Percentiles rank a stretch among this genome's conserved stretches.
Evolutionary conservation across 164 flowering plant genomes (phyloP).

Genomic region (Tinospora cordifolia): DNA sequence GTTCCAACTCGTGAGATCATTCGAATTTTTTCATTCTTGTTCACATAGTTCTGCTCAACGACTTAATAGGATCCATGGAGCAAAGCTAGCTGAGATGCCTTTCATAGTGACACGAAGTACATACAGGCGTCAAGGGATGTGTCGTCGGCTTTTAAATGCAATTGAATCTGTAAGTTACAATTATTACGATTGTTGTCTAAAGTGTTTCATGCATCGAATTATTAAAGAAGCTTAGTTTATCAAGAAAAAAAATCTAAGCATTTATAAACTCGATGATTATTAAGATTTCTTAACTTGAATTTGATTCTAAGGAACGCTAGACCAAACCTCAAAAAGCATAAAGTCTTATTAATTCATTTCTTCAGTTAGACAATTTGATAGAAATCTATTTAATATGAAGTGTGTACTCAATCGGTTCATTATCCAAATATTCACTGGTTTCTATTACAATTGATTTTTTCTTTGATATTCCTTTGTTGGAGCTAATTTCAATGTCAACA

Average conservation of each 20-base stretch:
- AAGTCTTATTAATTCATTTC: not conserved
- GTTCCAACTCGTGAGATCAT: too few relatives aligned
- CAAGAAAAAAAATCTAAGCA: not conserved
- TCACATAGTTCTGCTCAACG: not conserved
- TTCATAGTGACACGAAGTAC: slow-evolving; percentile 27
- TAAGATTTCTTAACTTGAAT: not conserved
- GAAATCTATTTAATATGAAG: not conserved
- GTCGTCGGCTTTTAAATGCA: slow-evolving; percentile 17
- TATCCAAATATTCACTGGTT: not conserved
- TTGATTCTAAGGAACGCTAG: not conserved
- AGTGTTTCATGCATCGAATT: not conserved
- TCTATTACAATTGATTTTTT: not conserved
- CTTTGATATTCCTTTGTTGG: not conserved
- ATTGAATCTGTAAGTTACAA: slow-evolving; percentile 32
- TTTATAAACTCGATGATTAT: not conserved
- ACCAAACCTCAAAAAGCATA: not conserved
- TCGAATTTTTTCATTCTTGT: too few relatives aligned
- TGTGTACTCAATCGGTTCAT: not conserved
- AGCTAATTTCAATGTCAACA: not conserved
- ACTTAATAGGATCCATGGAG: slow-evolving; percentile 34
- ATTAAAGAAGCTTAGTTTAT: not conserved
- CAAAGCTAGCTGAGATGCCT: slow-evolving; percentile 41
- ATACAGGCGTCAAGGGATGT: slow-evolving; percentile 31
- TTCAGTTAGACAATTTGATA: not conserved
- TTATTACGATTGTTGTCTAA: not conserved